These are phyloP conservation scores for Zea mays DNA, from an alignment of 176 grass and related monocot genomes.

Conservation along the genomic window Zm-B73-REFERENCE-NAM-5.0 NC_050101.1:156450001-156450500, in stretches of 20 bases:
- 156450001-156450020: conserved; percentile 91
- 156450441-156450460: background rate
- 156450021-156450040: conserved; percentile 92
- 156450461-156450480: background rate
- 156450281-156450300: background rate
- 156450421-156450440: background rate
- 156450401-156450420: background rate
- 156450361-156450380: background rate
- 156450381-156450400: background rate
- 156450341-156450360: background rate
- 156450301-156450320: background rate
- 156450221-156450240: background rate
- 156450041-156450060: conserved; percentile 93
- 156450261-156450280: background rate
- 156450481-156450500: conserved; percentile 12
- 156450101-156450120: conserved; percentile 83
- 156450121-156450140: conserved; percentile 52
- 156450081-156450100: conserved; percentile 91
- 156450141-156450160: conserved; percentile 10
- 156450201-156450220: background rate
- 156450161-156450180: background rate
- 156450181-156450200: background rate
- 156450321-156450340: background rate
- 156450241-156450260: background rate
- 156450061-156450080: conserved; percentile 85